A percentile compares a stretch with the other conserved stretches of the same genome.
Evolutionary conservation across 768 basidiomycete species (phyloP).

Genomic region (Boletus subcaerulescens): DNA sequence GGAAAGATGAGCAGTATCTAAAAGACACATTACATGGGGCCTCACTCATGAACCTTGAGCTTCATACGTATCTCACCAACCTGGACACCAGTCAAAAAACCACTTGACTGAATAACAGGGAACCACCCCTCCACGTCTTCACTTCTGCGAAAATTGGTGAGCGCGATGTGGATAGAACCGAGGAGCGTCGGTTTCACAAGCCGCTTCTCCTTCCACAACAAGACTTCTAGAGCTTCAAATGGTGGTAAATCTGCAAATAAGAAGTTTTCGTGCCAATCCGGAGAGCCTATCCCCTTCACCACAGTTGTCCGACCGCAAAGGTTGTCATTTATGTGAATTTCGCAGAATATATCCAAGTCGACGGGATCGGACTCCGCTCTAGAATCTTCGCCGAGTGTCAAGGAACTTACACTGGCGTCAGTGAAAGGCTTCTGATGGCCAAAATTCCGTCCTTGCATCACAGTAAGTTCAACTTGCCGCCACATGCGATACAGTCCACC

Average conservation of each 20-base stretch:
- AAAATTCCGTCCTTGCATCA: constrained; percentile 73
- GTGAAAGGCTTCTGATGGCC: constrained; percentile 46
- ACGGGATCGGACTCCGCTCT: constrained; percentile 46
- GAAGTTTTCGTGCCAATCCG: constrained; percentile 85
- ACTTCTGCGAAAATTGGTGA: constrained; percentile 69
- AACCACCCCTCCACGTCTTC: constrained; percentile 84
- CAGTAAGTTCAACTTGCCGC: constrained; percentile 73
- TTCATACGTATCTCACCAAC: constrained; percentile 76
- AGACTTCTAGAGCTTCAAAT: constrained; percentile 66
- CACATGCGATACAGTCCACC: constrained; percentile 86
- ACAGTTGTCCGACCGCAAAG: constrained; percentile 73
- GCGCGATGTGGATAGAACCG: constrained; percentile 61
- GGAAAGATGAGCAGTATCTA: constrained; percentile 1
- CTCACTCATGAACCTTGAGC: constrained; percentile 72
- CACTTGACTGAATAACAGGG: constrained; percentile 58
- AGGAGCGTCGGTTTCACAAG: constrained; percentile 51
- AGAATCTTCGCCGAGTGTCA: constrained; percentile 31
- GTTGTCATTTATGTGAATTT: constrained; percentile 66
- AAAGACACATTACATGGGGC: neutral
- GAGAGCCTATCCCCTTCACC: constrained; percentile 60
- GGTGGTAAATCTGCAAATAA: constrained; percentile 73
- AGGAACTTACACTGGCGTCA: constrained; percentile 23
- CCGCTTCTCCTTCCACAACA: constrained; percentile 69
- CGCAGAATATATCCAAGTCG: constrained; percentile 74
- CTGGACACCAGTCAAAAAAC: constrained; percentile 50